phyloP scores from a whole-genome alignment of 148 eudicot genomes.

The Chenopodium suecicum region DNA sequence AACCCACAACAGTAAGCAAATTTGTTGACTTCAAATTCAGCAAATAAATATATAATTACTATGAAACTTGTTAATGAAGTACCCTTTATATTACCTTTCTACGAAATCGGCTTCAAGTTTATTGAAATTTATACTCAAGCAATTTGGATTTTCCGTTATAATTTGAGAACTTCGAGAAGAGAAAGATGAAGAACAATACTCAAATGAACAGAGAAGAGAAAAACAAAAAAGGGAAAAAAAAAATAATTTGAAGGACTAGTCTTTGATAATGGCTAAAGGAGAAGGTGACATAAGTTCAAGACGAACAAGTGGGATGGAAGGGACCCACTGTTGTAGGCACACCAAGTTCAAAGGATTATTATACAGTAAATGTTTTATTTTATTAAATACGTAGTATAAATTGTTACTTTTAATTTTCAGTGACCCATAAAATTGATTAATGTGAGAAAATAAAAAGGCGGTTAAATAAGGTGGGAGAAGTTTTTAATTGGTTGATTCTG shows the following conservation, averaged over 20 bases:
- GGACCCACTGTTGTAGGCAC: slow-evolving; percentile 11
- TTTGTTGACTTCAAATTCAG: too few species aligned
- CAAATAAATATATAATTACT: too few species aligned
- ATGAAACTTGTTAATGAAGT: neutral
- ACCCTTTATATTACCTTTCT: neutral
- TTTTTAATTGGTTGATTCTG: slow-evolving; percentile 7
- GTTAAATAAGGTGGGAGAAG: neutral
- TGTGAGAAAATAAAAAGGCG: neutral
- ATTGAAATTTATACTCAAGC: neutral
- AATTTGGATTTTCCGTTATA: neutral
- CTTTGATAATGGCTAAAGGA: slow-evolving; percentile 6
- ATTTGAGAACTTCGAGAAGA: neutral
- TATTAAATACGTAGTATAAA: too few species aligned
- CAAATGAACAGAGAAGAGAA: neutral
- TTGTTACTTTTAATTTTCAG: neutral
- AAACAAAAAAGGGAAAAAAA: neutral
- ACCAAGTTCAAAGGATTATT: neutral
- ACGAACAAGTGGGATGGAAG: slow-evolving; percentile 13
- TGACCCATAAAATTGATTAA: neutral
- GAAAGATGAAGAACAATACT: neutral
- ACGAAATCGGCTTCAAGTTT: neutral
- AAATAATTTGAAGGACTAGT: neutral
- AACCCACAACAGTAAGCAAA: too few species aligned
- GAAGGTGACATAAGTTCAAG: slow-evolving; percentile 17
- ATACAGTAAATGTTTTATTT: neutral